Evolutionary conservation across 1,139 yeast genomes (phyloP), one percentile per base, ranked within the genome.

Genomic region (Candida sanyaensis): DNA sequence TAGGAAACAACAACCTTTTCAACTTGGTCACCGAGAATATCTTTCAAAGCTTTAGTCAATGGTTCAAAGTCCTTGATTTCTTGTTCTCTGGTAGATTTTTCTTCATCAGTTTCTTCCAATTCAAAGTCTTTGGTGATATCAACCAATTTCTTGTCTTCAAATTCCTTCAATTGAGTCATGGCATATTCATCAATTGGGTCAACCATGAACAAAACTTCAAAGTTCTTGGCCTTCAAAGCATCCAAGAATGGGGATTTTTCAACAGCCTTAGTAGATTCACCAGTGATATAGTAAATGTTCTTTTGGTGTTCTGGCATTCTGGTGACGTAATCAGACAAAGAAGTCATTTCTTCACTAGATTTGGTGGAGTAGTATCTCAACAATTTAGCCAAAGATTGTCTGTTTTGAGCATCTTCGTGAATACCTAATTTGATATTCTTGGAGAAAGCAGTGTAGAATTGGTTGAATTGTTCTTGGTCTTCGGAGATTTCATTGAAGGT

Each of bases 121-220:
- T 93, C 99, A 78, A 91, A 95, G 78, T 93, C 99, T 85, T 93
- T 93, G 75, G 99, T 93, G 69, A 93, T 91, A 75, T 93, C 98
- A 64, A 93, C 98, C 69, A 93, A 87, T 78, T 92, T 91, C 87
- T 95, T 93, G 83, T 95, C 98, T 79, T 93, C 99, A 71, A 88
- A 93, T 81, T 93, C 99, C 86, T 93, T 93, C 78, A 93, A 85
- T 81, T 93, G 99, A 63, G 97, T 89, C 93, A 91, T 92, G 64
- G 99, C 98, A 72, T 95, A 93, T 82, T 93, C 99, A 69, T 93
- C 99, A 77, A 93, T 95, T 78, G 99, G 99, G 78, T 93, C 99
- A 77, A 88, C 96, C 73, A 93, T 79, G 90, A 86, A 95, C 70
- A 93, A 83, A 55, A 93, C 99, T 81, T 93, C 99, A 65, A 95